Base-by-base conservation (phyloP, 352 stramenopile species). In the Pelagophyceae sp. region DNA sequence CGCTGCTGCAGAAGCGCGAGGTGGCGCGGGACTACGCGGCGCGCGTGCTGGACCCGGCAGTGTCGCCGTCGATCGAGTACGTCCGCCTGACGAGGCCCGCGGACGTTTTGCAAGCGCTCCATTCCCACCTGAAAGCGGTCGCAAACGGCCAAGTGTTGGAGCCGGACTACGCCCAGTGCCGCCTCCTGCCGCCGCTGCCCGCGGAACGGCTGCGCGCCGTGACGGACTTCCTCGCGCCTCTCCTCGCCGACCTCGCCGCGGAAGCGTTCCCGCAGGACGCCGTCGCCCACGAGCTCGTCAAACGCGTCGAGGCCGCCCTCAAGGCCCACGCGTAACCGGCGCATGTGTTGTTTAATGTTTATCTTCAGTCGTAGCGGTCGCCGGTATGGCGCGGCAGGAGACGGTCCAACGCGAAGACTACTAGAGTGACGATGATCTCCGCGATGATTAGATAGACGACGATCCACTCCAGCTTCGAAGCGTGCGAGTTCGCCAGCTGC, bases 391-490 rank as follows among this genome's bases (percentile, higher is more conserved):
- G 58, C 58, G 61, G 61, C 11, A 71, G 61, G 61, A 71, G 19
- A 31, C 29, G 61, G 19, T 71, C 61, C 5, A 71, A 11, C 3
- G 38, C 33, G 33, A 71, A 71, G 61, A 40, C 61, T 11, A 71
- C 2, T 27, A 71, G 61, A 1, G 61, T 71, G 2, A 96, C 87
- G 25, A 90, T 89, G 29, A 96, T 89, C 80, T 96, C 91, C 0
- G 89, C 87, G 37, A 96, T 86, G 77, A 96, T 96, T 37, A 96
- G 84, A 90, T 90, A 95, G 75, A 96, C 96, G 51, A 96, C 89
- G 80, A 96, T 96, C 90, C 90, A 95, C 82, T 96, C 92, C 63
- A 96, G 86, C 76, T 93, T 91, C 15, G 86, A 92, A 75, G 90
- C 87, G 82, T 96, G 91, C 75, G 92, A 85, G 63, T 93, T 89